These are phyloP conservation scores for Trapa incisa DNA, from an alignment of 345 rosid genomes.

Conservation along the genomic window DNA sequence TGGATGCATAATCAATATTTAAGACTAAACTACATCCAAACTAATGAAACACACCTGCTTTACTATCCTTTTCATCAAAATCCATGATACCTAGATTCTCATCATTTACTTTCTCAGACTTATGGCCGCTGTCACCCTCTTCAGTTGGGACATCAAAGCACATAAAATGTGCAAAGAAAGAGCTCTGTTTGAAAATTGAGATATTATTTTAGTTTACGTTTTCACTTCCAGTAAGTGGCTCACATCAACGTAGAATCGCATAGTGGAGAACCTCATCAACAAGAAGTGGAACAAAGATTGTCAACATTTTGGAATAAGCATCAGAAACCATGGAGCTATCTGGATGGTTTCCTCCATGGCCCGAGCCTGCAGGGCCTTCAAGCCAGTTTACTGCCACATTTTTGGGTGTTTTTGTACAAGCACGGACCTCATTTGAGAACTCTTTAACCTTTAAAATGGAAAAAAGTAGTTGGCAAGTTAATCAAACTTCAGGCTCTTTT, in stretches of 20 bases:
- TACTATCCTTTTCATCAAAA: slow-evolving; percentile 69
- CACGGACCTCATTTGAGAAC: slow-evolving; percentile 98
- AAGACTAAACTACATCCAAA: not conserved
- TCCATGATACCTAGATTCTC: slow-evolving; percentile 94
- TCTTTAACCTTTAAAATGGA: slow-evolving; percentile 69
- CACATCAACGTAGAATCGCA: not conserved
- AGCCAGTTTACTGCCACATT: slow-evolving; percentile 77
- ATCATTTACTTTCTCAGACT: slow-evolving; percentile 36
- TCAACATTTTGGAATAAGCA: slow-evolving; percentile 92
- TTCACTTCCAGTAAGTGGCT: not conserved
- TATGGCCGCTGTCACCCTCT: slow-evolving; percentile 48
- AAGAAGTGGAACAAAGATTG: slow-evolving; percentile 89
- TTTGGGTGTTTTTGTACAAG: slow-evolving; percentile 88
- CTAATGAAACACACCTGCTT: slow-evolving; percentile 37
- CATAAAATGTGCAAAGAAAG: slow-evolving; percentile 98
- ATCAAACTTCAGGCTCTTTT: not conserved
- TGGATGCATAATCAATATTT: not conserved
- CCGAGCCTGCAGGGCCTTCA: slow-evolving; percentile 76
- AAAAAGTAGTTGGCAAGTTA: not conserved
- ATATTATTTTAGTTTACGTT: slow-evolving; percentile 7
- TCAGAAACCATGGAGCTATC: slow-evolving; percentile 92
- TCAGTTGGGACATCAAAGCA: slow-evolving; percentile 95
- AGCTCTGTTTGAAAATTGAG: slow-evolving; percentile 60
- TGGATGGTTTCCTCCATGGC: slow-evolving; percentile 46
- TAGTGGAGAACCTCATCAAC: slow-evolving; percentile 66